phyloP scores from a whole-genome alignment of 2,329 filamentous ascomycete genomes.

The Neofusicoccum cordaticola region DNA sequence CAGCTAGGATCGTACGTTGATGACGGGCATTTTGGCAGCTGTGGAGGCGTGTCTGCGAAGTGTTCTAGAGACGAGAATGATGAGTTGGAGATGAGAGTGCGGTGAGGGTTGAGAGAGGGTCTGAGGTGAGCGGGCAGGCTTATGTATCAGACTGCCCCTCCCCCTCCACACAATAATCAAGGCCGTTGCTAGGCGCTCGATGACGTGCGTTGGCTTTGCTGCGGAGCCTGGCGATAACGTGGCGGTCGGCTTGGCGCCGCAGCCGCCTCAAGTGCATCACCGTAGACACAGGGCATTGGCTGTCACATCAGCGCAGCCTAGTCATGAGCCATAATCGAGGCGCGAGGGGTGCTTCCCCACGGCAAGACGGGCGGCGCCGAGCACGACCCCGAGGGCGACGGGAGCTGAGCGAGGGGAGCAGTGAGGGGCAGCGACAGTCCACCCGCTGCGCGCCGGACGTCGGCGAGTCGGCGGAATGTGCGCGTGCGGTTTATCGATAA shows the following conservation, averaged over 20 bases:
- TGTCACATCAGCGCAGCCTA: neutral
- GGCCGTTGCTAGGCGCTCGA: slow-evolving; percentile 18
- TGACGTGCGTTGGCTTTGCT: slow-evolving; percentile 19
- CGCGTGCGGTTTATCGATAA: slow-evolving; percentile 12
- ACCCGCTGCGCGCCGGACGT: neutral
- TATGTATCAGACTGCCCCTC: slow-evolving; percentile 17
- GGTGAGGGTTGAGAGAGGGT: neutral
- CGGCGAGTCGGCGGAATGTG: neutral
- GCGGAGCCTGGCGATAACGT: slow-evolving; percentile 16
- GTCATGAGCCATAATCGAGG: neutral
- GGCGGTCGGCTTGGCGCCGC: slow-evolving; percentile 17
- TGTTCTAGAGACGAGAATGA: slow-evolving; percentile 9
- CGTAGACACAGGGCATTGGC: neutral
- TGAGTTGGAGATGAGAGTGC: neutral
- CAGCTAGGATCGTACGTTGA: slow-evolving; percentile 31
- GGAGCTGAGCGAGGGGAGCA: neutral
- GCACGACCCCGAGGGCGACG: neutral
- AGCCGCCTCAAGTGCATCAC: neutral
- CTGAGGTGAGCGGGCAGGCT: slow-evolving; percentile 7
- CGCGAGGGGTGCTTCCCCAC: neutral
- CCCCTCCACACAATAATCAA: slow-evolving; percentile 15
- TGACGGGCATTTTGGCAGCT: slow-evolving; percentile 32
- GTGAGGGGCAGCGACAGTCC: neutral
- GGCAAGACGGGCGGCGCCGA: neutral
- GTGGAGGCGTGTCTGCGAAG: neutral